These are phyloP conservation scores for Tricholoma sp. DNA, from an alignment of 768 basidiomycete species.

Conservation along the genomic window DNA sequence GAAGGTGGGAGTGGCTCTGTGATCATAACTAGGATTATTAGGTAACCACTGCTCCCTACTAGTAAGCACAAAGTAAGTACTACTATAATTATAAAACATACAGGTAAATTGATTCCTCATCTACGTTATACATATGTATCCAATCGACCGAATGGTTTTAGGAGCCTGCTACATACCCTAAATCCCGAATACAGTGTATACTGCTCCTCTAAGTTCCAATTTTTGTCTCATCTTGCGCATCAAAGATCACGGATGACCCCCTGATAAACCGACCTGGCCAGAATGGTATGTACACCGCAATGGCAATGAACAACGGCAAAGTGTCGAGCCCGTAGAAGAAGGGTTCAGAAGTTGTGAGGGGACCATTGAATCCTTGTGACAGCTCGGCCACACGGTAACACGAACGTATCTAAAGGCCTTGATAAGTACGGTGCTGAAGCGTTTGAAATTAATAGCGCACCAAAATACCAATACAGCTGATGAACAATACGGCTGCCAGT, in stretches of 20 bases:
- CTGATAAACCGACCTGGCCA: constrained; percentile 62
- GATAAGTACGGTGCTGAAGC: not conserved
- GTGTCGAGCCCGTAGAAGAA: constrained; percentile 67
- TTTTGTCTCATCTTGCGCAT: no score
- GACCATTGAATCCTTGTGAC: constrained; percentile 56
- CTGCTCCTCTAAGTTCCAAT: no score
- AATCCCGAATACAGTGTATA: no score
- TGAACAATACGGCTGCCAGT: constrained; percentile 41
- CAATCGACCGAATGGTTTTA: no score
- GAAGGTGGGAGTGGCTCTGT: not conserved
- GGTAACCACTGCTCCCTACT: no score
- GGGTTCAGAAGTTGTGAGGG: constrained; percentile 50
- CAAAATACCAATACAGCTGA: constrained; percentile 61
- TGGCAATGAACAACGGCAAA: constrained; percentile 59
- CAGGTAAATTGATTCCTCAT: no score
- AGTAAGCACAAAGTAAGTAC: no score
- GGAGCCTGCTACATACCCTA: no score
- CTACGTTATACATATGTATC: no score
- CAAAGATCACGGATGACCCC: not conserved
- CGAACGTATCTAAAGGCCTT: constrained; percentile 49
- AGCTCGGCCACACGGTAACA: constrained; percentile 56
- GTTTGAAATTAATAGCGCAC: constrained; percentile 29
- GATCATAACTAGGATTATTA: no score
- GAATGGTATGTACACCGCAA: constrained; percentile 50
- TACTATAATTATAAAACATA: no score